Evolutionary conservation across 257 asterid species (phyloP), one percentile per base, ranked within the genome.

Genomic region (Solanum rostratum): DNA sequence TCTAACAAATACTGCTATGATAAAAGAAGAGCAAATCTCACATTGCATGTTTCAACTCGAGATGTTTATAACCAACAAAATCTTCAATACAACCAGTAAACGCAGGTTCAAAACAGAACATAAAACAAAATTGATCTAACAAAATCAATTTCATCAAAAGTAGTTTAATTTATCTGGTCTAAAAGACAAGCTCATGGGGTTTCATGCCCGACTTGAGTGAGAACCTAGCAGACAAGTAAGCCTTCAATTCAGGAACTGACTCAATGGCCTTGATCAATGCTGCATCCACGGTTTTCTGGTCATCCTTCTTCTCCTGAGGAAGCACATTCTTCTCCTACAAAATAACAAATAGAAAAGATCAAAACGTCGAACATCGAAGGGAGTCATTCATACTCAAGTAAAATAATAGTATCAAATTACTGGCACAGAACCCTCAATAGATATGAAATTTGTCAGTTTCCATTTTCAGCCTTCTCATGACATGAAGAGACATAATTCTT

Each of bases 111-210:
- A 16, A 82, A n/a, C 49, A 41, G 19, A 82, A 60, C 62, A 62
- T 60, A 10, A 59, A 82, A 8, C 46, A 60, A 41, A 63, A 82
- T 14, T 7, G 43, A 78, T 78, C 82, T 45, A 62, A 53, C 79
- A 63, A 82, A 45, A 82, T 82, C 65, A 63, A 60, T 81, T 43
- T 60, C 63, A 53, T 37, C 27, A 83, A 49, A 30, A 53, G 79
- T 53, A 33, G 37, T 33, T 69, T 71, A 37, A 39, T 50, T 50
- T 70, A 52, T 30, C 76, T 37, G 71, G 24, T 50, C 84, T 73
- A 86, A 50, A 86, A 86, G 69, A 83, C 84, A 71, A 86, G 88
- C 84, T 82, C 88, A 76, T 82, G 86, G 30, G 88, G 86, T 53
- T 86, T 86, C 86, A 86, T 86, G 62, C 84, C 82, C 5, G 84